Conservation (phyloP, 148 eudicot species). For the Spergularia bocconei region DNA sequence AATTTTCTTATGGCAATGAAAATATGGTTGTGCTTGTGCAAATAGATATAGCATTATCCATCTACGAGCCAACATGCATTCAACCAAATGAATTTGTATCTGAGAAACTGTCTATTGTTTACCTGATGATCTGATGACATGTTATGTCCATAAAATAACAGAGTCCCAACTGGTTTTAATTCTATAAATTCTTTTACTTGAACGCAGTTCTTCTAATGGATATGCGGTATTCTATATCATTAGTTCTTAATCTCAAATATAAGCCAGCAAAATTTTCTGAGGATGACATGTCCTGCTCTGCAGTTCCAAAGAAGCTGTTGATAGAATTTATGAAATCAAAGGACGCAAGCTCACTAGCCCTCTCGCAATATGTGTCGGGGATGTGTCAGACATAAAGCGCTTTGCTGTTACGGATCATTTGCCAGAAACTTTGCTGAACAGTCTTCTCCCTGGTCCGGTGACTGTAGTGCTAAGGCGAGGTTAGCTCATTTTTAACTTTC, state of each 20-base stretch:
- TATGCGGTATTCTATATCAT: not conserved
- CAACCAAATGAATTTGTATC: too few species aligned
- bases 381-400: constrained; percentile 59
- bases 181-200: too few species aligned
- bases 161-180: too few species aligned
- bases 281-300: constrained; percentile 21
- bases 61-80: too few species aligned
- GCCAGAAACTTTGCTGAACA: constrained; percentile 66
- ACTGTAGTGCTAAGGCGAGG: constrained; percentile 86
- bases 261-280: not conserved
- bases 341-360: constrained; percentile 87
- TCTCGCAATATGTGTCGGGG: constrained; percentile 93
- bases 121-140: too few species aligned
- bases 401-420: constrained; percentile 76
- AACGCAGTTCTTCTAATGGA: too few species aligned
- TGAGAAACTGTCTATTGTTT: too few species aligned
- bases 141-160: too few species aligned
- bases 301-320: constrained; percentile 82
- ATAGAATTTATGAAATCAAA: constrained; percentile 84
- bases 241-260: constrained; percentile 1
- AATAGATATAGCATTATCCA: not conserved
- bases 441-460: constrained; percentile 95
- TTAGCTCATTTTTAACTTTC: constrained; percentile 18
- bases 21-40: not conserved
- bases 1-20: not conserved